Conservation (phyloP, 2,329 filamentous ascomycete species). For the Fusarium oxysporum region DNA sequence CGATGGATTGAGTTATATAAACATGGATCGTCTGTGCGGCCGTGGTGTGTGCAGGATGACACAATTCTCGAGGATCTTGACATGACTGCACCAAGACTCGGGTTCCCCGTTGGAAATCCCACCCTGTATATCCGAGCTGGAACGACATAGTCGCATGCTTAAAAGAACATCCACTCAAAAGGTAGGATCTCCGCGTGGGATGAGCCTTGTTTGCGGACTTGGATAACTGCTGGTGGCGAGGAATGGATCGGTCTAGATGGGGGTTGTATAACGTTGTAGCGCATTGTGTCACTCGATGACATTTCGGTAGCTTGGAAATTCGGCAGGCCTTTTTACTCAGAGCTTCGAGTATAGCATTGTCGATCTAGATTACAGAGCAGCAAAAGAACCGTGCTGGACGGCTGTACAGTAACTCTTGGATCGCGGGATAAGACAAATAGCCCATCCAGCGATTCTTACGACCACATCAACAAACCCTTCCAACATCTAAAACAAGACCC, state of each 20-base stretch:
- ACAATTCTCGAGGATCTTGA: conserved; percentile 12
- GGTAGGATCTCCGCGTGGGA: background rate
- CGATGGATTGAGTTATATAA: conserved; percentile 10
- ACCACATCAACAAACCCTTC: fast-evolving
- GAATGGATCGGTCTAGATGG: background rate
- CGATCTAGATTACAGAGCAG: too few relatives aligned
- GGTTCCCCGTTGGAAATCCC: background rate
- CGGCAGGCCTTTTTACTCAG: fast-evolving
- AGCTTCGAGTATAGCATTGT: too few relatives aligned
- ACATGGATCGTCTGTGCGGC: background rate
- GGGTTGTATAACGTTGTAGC: background rate
- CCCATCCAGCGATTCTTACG: too few relatives aligned
- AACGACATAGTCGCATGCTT: background rate
- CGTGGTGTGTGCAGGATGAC: conserved; percentile 9
- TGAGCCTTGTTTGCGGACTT: background rate
- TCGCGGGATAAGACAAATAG: too few relatives aligned
- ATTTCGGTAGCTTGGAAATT: fast-evolving
- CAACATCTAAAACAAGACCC: fast-evolving
- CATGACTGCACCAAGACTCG: background rate
- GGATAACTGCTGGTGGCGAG: background rate
- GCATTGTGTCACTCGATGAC: background rate
- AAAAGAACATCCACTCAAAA: background rate
- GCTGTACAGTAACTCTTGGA: too few relatives aligned
- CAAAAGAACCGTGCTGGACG: too few relatives aligned
- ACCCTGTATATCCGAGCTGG: background rate